Percentiles rank a stretch among this genome's conserved stretches.
Conservation (phyloP, 345 rosid genomes). For the Euphorbia pulcherrima region DNA sequence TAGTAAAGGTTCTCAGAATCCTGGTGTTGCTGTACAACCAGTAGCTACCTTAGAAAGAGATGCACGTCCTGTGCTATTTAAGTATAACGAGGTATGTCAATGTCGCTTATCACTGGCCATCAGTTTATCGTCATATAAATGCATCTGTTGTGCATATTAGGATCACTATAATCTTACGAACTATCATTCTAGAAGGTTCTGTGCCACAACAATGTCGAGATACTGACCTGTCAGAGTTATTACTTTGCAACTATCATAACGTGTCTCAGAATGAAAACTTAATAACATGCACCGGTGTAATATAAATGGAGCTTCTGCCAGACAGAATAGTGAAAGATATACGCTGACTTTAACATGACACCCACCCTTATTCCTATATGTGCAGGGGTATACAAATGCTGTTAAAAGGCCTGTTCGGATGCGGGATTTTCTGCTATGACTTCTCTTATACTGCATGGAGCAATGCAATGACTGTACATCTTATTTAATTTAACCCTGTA, state of each 20-base stretch:
- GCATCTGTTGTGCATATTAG: background rate
- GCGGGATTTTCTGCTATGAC: slow-evolving; percentile 59
- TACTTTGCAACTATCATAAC: background rate
- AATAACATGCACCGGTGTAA: background rate
- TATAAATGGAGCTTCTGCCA: background rate
- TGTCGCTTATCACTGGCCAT: slow-evolving; percentile 3
- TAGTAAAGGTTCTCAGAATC: slow-evolving; percentile 40
- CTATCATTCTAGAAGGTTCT: background rate
- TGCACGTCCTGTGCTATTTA: slow-evolving; percentile 71
- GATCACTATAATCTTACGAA: background rate
- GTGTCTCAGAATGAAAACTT: background rate
- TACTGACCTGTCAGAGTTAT: background rate
- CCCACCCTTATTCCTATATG: background rate
- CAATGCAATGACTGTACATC: background rate
- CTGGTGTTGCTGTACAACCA: slow-evolving; percentile 37
- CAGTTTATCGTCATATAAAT: background rate
- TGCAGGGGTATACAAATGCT: slow-evolving; percentile 87
- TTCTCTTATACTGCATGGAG: background rate
- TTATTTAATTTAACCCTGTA: background rate
- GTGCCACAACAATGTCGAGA: background rate
- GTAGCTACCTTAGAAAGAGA: slow-evolving; percentile 52
- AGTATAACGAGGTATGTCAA: slow-evolving; percentile 75
- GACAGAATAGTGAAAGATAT: background rate
- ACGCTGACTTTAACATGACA: too few species aligned
- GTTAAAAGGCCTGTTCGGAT: slow-evolving; percentile 84